phyloP scores from a whole-genome alignment of 169 alveolate species.

The Cryptosporidium ryanae region DNA sequence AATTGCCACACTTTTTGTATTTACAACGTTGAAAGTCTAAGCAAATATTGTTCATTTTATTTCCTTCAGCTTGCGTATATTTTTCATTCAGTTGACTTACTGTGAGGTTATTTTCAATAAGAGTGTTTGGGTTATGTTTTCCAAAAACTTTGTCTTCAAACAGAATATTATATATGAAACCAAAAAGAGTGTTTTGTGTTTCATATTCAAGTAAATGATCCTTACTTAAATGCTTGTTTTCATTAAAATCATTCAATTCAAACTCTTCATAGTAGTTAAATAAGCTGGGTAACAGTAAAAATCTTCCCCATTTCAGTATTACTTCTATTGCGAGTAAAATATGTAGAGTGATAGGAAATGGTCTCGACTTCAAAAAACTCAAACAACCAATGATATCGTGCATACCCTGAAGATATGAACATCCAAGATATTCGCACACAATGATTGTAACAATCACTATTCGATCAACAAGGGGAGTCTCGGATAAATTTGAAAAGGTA shows the following conservation, averaged over 20 bases:
- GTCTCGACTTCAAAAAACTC: slow-evolving; percentile 12
- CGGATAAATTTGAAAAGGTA: slow-evolving; percentile 1
- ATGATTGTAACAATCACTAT: slow-evolving; percentile 42
- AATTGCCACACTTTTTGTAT: not conserved
- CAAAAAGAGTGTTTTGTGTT: not conserved
- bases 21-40: not conserved
- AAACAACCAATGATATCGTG: slow-evolving; percentile 67
- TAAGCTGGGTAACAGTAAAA: slow-evolving; percentile 26
- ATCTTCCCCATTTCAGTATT: slow-evolving; percentile 45
- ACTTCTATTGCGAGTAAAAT: slow-evolving; percentile 13
- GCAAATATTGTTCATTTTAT: not conserved
- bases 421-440: slow-evolving; percentile 50
- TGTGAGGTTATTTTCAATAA: not conserved
- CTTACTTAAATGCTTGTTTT: not conserved
- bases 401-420: slow-evolving; percentile 53
- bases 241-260: not conserved
- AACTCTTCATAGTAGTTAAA: not conserved
- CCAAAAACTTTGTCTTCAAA: not conserved
- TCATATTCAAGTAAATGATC: not conserved
- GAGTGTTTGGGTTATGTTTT: slow-evolving; percentile 1
- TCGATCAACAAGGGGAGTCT: slow-evolving; percentile 3
- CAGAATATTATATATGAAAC: slow-evolving; percentile 13
- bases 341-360: slow-evolving; percentile 30
- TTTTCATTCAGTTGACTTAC: not conserved
- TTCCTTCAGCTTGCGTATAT: not conserved